Base-by-base conservation (phyloP, 148 eudicot genomes). In the Polygonum aviculare region DNA sequence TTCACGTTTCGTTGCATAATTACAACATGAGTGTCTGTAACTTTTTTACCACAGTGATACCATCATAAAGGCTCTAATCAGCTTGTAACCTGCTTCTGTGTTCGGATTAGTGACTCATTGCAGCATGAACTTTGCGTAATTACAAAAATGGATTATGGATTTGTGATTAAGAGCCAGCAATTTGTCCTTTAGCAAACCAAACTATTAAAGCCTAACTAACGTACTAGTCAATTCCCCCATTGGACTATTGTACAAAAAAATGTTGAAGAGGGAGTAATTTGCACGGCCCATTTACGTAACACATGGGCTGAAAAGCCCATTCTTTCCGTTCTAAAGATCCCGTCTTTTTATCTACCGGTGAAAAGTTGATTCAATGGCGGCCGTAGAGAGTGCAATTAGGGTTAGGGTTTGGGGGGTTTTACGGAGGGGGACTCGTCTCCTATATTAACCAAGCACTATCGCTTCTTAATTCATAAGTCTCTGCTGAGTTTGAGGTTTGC, bases 351-450 rank as follows among this genome's bases (percentile, higher is more conserved):
- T 44, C 47, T 54, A 52, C 4, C 0, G 59, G 0, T 16, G 59
- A 6, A 52, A 16, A 52, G 0, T 12, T 0, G 4, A 40, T 40
- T 4, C n/a, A 50, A 5, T 52, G 18, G 59, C 59, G 67, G 67
- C 67, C 35, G 67, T 11, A 26, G 1, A 1, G 36, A 12, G 40
- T 36, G 14, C 5, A 16, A 4, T 33, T 65, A 65, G 71, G 71
- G 71, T 67, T 65, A 33, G 71, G 71, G 71, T 33, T 65, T 35
- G 3, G 72, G 1, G 71, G 71, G 71, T 33, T 65, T 35, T 26
- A 26, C 0, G 31, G 3, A 45, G 1, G 19, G 14, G 44, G 44
- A 11, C 44, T 15, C 8, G 0, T 67, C 21, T 15, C 16, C 72
- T 67, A 67, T 67, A 67, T 22, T 22, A 67, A 67, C 18, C 12